Percentiles rank a stretch among this genome's conserved stretches.
These are phyloP conservation scores for Reutealis trisperma DNA, from an alignment of 345 rosid species.

Conservation along the genomic window DNA sequence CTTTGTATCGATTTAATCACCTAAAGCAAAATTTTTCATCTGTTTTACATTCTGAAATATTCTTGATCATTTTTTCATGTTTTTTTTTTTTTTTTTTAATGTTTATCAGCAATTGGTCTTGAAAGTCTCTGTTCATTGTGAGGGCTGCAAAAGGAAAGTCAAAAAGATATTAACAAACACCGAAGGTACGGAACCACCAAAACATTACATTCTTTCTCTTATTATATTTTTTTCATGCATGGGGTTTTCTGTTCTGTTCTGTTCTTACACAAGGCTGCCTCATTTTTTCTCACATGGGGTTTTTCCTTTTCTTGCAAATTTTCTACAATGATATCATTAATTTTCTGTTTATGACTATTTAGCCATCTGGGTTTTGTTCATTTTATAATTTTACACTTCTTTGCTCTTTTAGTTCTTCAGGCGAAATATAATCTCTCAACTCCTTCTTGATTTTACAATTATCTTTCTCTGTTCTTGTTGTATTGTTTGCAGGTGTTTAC, in stretches of 20 bases:
- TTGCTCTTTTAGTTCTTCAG: neutral
- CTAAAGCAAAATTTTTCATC: too few species aligned
- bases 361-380: neutral
- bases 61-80: neutral
- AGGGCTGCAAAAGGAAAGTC: slow-evolving; percentile 36
- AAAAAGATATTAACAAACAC: slow-evolving; percentile 22
- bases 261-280: neutral
- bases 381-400: neutral
- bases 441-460: neutral
- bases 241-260: neutral
- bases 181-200: slow-evolving; percentile 20
- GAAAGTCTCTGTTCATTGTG: slow-evolving; percentile 34
- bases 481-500: slow-evolving; percentile 32
- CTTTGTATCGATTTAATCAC: neutral
- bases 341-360: neutral
- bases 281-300: neutral
- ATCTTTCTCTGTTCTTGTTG: neutral
- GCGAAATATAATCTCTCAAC: neutral
- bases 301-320: neutral
- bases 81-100: neutral
- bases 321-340: neutral
- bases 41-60: too few species aligned
- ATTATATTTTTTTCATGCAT: neutral
- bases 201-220: neutral
- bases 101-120: slow-evolving; percentile 28